Evolutionary conservation across 2,329 filamentous ascomycete genomes (phyloP).

Genomic region (Colletotrichum acutatum): DNA sequence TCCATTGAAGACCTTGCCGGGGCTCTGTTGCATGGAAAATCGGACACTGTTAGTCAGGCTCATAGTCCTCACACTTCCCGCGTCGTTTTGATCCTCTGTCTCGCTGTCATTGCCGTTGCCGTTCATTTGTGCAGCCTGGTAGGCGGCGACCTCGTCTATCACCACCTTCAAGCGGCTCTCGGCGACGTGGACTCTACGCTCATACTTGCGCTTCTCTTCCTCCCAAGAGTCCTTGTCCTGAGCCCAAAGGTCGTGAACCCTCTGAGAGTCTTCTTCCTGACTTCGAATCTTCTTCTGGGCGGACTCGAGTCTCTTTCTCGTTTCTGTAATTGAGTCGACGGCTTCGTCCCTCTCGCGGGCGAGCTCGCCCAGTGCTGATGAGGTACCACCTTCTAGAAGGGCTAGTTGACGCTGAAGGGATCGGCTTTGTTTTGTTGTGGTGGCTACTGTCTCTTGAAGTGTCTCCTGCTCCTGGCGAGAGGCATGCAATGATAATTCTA

Average conservation of each 20-base stretch:
- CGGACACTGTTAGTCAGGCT: conserved; percentile 79
- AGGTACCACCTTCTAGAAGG: conserved; percentile 86
- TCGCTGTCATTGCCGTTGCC: conserved; percentile 63
- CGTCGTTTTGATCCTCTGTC: conserved; percentile 73
- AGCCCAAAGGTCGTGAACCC: conserved; percentile 83
- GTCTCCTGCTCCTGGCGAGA: conserved; percentile 80
- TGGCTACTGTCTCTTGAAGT: conserved; percentile 70
- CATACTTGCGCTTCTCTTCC: conserved; percentile 81
- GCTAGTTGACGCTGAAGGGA: conserved; percentile 87
- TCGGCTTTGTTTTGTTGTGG: conserved; percentile 79
- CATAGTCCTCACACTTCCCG: conserved; percentile 77
- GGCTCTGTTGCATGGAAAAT: conserved; percentile 73
- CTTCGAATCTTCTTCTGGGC: conserved; percentile 80
- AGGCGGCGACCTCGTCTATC: conserved; percentile 84
- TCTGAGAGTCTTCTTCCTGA: conserved; percentile 85
- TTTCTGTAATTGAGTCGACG: conserved; percentile 76
- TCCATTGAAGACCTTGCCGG: conserved; percentile 67
- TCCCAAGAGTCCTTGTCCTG: conserved; percentile 88
- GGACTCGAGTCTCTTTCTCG: conserved; percentile 80
- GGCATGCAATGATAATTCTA: conserved; percentile 80
- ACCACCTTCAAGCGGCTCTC: conserved; percentile 87
- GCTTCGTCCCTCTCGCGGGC: conserved; percentile 88
- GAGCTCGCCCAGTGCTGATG: conserved; percentile 85
- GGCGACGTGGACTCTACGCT: conserved; percentile 89
- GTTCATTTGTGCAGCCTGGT: conserved; percentile 66